A percentile compares a stretch with the other conserved stretches of the same genome.
These are phyloP conservation scores for Iris pallida DNA, from an alignment of 116 monocot species.

Conservation along the genomic window DNA sequence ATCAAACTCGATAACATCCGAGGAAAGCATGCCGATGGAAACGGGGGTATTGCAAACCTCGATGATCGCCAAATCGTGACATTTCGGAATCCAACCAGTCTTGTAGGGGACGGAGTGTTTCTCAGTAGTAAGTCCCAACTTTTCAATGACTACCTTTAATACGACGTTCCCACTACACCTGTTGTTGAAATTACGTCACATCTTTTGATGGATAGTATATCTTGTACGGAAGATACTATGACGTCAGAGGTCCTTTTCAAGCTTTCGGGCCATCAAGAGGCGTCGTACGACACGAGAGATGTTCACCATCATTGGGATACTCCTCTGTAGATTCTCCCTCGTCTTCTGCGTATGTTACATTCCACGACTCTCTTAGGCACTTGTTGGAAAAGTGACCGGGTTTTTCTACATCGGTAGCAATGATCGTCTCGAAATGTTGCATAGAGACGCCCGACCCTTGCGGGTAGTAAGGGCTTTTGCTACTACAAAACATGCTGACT, in stretches of 20 bases:
- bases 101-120: slow-evolving; percentile 3
- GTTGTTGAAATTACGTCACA: background rate
- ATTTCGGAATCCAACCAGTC: background rate
- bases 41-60: background rate
- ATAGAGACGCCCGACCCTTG: no score
- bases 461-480: background rate
- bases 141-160: background rate
- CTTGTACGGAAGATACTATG: background rate
- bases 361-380: no score
- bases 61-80: background rate
- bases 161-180: background rate
- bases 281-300: background rate
- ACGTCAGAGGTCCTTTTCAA: background rate
- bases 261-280: background rate
- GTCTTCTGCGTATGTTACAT: background rate
- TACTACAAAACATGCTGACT: background rate
- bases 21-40: background rate
- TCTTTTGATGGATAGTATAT: background rate
- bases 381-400: background rate
- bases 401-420: background rate
- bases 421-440: background rate
- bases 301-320: background rate
- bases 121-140: background rate
- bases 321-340: background rate
- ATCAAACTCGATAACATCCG: background rate